These are phyloP conservation scores for Yamadazyma kitorensis DNA, from an alignment of 805 yeast species.

Conservation along the genomic window DNA sequence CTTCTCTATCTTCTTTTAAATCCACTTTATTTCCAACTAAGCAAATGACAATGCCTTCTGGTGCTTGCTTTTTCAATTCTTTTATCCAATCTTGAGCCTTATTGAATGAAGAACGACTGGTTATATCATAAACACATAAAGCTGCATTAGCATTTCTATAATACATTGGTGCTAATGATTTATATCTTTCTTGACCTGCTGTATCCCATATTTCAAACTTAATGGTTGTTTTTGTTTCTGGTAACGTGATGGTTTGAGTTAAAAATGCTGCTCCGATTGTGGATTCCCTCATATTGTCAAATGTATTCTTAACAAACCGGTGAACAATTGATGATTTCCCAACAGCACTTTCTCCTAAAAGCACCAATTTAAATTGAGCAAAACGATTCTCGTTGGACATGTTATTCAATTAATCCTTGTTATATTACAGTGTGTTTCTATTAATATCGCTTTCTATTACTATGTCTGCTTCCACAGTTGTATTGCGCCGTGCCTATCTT, in stretches of 20 bases:
- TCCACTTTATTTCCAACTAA: slow-evolving; percentile 79
- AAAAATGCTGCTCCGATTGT: slow-evolving; percentile 85
- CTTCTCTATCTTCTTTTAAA: slow-evolving; percentile 48
- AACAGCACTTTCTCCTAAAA: slow-evolving; percentile 80
- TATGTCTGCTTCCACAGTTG: no score
- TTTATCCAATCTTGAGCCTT: slow-evolving; percentile 77
- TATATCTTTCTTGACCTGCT: slow-evolving; percentile 75
- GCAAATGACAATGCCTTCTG: slow-evolving; percentile 69
- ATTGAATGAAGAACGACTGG: slow-evolving; percentile 61
- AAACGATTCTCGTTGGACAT: slow-evolving; percentile 17
- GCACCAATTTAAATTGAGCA: slow-evolving; percentile 59
- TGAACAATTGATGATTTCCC: slow-evolving; percentile 63
- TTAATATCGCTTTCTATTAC: no score
- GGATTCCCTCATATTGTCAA: slow-evolving; percentile 71
- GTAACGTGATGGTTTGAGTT: slow-evolving; percentile 63
- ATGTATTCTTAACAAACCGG: slow-evolving; percentile 69
- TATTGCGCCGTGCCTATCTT: no score
- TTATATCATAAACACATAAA: slow-evolving; percentile 72
- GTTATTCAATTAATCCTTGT: no score
- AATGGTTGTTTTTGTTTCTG: slow-evolving; percentile 49
- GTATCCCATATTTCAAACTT: slow-evolving; percentile 89
- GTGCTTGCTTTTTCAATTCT: slow-evolving; percentile 81
- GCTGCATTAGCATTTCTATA: slow-evolving; percentile 63
- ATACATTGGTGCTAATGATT: slow-evolving; percentile 45
- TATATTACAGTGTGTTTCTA: no score